Conservation (phyloP, 2,329 filamentous ascomycete species). For the Ramularia collo-cygni region DNA sequence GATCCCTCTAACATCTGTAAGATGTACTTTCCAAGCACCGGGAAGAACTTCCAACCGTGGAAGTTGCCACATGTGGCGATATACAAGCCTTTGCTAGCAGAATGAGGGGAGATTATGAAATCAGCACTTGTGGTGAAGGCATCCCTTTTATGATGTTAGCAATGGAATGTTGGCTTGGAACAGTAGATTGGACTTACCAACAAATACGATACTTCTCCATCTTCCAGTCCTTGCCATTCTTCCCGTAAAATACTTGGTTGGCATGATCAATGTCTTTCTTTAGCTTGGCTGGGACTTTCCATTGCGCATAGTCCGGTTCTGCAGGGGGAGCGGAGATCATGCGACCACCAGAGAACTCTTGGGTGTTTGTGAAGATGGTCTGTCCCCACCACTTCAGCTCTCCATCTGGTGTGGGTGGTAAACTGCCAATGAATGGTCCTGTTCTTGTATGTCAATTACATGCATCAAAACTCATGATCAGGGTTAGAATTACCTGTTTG, state of each 20-base stretch:
- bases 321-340: conserved; percentile 52
- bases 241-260: conserved; percentile 54
- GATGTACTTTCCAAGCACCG: conserved; percentile 31
- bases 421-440: conserved; percentile 52
- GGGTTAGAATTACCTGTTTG: neutral
- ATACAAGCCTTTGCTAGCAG: conserved; percentile 36
- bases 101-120: conserved; percentile 43
- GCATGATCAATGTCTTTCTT: conserved; percentile 54
- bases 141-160: conserved; percentile 44
- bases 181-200: conserved; percentile 56
- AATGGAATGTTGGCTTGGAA: neutral
- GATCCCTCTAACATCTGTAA: conserved; percentile 30
- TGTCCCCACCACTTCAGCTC: conserved; percentile 56
- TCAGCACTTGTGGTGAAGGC: conserved; percentile 55
- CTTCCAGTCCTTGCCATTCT: conserved; percentile 49
- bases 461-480: neutral
- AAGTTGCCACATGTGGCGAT: conserved; percentile 41
- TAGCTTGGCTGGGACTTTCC: conserved; percentile 51
- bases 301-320: conserved; percentile 54
- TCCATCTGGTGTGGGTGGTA: conserved; percentile 46
- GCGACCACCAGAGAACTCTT: conserved; percentile 47
- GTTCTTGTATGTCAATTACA: neutral
- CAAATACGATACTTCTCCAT: conserved; percentile 59
- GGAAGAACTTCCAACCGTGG: conserved; percentile 35
- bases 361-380: conserved; percentile 53